Evolutionary conservation across 306 rosid species (phyloP), one percentile per base, ranked within the genome.

Genomic region (Sindora glabra): DNA sequence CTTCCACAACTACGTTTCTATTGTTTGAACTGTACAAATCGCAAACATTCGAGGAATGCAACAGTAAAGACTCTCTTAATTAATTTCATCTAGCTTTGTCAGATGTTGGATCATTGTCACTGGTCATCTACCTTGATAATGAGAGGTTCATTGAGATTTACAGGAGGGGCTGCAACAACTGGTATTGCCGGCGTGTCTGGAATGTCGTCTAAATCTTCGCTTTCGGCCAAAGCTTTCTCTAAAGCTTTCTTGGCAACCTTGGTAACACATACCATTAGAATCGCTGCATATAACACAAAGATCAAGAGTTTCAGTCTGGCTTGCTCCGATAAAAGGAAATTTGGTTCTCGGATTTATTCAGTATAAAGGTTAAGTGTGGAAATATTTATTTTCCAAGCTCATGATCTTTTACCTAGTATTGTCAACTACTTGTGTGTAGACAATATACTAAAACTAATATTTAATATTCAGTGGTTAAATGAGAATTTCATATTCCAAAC

Each of bases 211-310:
- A 65, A 74, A 55, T 78, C 79, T 65, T 70, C 82, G 38, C 70
- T 78, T 78, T 86, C 99, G 15, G 89, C 87, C 81, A 92, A 78
- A 59, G 99, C 94, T 62, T 82, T 80, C n/a, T 89, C 94, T 64
- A 89, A 77, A 37, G 99, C 83, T 8, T 80, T 62, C 86, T 80
- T 89, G 62, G 96, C 96, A 37, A 88, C 85, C 82, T 61, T 89
- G 10, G 94, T 92, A 19, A 89, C 86, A 36, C 87, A 81, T 55
- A 81, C 19, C 73, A 92, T 74, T 39, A 86, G 42, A 74, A 89
- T 64, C 77, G 80, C 96, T 92, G 90, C 75, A 46, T 53, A 65
- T 26, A 68, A 48, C 51, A 47, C 37, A 24, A 48, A 73, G 71
- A 49, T 12, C 6, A 21, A 53, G 15, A 51, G 32, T 61, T 54